Evolutionary conservation across 352 stramenopile genomes (phyloP).

Genomic region (Phytophthora macrochlamydospora): DNA sequence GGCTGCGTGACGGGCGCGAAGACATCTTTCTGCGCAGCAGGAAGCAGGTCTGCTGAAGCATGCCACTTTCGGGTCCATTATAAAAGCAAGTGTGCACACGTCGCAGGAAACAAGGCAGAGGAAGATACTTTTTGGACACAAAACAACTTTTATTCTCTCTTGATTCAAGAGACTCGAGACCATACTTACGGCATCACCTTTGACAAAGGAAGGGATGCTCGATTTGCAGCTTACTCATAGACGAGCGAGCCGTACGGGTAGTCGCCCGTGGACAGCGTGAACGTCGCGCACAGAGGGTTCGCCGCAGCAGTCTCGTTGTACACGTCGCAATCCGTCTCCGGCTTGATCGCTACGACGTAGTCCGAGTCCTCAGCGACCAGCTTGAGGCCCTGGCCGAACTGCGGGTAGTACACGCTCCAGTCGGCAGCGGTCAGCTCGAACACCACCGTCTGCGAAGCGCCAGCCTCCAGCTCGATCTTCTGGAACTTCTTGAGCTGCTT

Average conservation of each 20-base stretch:
- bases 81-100: neutral
- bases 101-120: neutral
- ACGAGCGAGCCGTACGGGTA: no score
- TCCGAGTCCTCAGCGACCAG: conserved; percentile 41
- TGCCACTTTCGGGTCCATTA: neutral
- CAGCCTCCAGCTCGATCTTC: conserved; percentile 54
- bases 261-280: conserved; percentile 6
- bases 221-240: no score
- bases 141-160: neutral
- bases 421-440: no score
- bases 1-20: neutral
- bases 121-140: neutral
- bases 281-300: conserved; percentile 37
- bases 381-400: neutral
- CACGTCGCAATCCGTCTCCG: conserved; percentile 57
- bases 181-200: no score
- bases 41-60: neutral
- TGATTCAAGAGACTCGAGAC: neutral
- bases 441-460: neutral
- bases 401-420: conserved; percentile 8
- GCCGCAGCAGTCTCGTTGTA: conserved; percentile 18
- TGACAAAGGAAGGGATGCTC: no score
- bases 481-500: conserved; percentile 71
- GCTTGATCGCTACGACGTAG: conserved; percentile 54
- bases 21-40: conserved; percentile 1